Evolutionary conservation across 176 grass and related monocot species (phyloP), one percentile per base, ranked within the genome.

Genomic region (Chloris gayana): DNA sequence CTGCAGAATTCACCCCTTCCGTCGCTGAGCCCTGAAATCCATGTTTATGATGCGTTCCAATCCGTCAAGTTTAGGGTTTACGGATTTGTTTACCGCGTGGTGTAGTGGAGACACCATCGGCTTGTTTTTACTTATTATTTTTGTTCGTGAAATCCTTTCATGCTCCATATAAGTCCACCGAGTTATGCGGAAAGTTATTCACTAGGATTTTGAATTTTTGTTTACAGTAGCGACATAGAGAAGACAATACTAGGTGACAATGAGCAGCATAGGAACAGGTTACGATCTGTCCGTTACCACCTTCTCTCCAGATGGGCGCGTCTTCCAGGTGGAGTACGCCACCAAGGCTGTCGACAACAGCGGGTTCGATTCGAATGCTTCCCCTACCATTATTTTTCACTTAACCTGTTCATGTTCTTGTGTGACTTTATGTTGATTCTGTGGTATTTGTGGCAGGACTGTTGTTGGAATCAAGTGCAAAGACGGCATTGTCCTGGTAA

Each of bases 201-300:
- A 53, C 8, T 4, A 24, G 17, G 45, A 11, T 24, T 61, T 62
- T 64, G 9, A 7, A 72, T 4, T 14, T 67, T 35, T 27, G 14
- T 67, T 37, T 50, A 0, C 25, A 58, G 84, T 9, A 34, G 12
- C 6, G 18, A 17, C 2, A 1, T 74, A 46, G n/a, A 51, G 9
- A 77, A 67, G 46, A 35, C 35, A 24, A 10, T 2, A 61, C 11
- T 46, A 9, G 33, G 35, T 63, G 44, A 84, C 74, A 63, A 97
- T 97, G 93, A 97, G 85, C 73, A 97, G 90, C 93, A 97, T 93
- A 87, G 90, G 93, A 80, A 97, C 93, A 47, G 93, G 93, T 37
- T 97, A 97, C 35, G 93, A 97, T 80, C 77, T 97, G 35, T 97
- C 93, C 17, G 93, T 97, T 34, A 93, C 93, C 62, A 97, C 93